These are phyloP conservation scores for Reutealis trisperma DNA, from an alignment of 345 rosid genomes.

Conservation along the genomic window DNA sequence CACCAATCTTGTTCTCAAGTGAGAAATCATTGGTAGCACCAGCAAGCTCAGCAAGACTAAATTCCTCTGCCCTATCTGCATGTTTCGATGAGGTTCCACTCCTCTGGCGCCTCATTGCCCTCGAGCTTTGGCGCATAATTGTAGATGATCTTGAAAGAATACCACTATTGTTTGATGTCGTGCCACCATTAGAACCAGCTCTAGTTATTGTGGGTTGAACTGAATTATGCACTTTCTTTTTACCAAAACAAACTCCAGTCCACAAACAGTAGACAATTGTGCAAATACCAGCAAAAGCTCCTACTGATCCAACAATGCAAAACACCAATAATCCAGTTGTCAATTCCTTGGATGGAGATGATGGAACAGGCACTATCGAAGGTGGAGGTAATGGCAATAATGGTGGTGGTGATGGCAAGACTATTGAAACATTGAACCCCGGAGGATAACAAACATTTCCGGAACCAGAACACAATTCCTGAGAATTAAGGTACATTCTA, in stretches of 20 bases:
- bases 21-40: conserved; percentile 76
- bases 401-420: conserved; percentile 13
- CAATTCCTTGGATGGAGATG: conserved; percentile 39
- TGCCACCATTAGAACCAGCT: conserved; percentile 51
- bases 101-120: conserved; percentile 80
- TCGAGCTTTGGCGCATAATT: conserved; percentile 74
- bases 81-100: conserved; percentile 94
- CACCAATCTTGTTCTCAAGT: conserved; percentile 74
- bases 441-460: conserved; percentile 59
- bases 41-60: conserved; percentile 64
- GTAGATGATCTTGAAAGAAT: conserved; percentile 61
- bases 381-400: conserved; percentile 12
- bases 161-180: conserved; percentile 51
- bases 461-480: conserved; percentile 50
- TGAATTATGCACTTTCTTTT: conserved; percentile 84
- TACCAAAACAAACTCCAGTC: conserved; percentile 77
- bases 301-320: conserved; percentile 72
- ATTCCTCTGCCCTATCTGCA: conserved; percentile 78
- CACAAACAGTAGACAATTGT: conserved; percentile 63
- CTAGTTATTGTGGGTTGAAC: conserved; percentile 90
- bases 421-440: conserved; percentile 4
- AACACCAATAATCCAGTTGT: conserved; percentile 68
- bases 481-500: conserved; percentile 47
- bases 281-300: conserved; percentile 62
- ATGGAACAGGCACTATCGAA: background rate